Evolutionary conservation across 73 alveolate genomes (phyloP), one percentile per base, ranked within the genome.

Genomic region (Paramecium sonneborni): DNA sequence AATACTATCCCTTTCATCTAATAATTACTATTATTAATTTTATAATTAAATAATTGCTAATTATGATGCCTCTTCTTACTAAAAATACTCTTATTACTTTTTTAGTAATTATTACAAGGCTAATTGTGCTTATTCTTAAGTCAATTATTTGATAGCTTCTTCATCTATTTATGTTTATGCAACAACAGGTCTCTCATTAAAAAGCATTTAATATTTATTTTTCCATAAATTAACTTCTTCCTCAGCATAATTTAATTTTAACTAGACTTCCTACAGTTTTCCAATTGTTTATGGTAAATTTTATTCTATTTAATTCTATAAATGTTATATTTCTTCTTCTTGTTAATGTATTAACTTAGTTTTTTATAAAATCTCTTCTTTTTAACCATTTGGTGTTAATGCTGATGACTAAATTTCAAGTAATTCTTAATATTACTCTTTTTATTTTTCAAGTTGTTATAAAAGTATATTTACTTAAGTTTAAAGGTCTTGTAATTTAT

Each of bases 341-440:
- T 37, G 37, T 7, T 74, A 14, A 37, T 74, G 87, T 4, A 74
- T 39, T 74, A 28, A 74, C 10, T 74, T 9, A 0, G 87, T 74
- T 14, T 39, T 34, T 39, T 74, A 39, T 12, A 74, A 39, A 8
- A 74, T 21, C 20, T 74, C 34, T 37, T 74, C 58, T n/a, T 74
- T 74, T 37, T 11, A 74, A 12, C 58, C 58, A 37, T 34, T 74
- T 15, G 87, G 87, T n/a, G 87, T 37, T 12, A 37, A 37, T 14
- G 37, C 34, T 74, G 7, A 20, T 14, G 87, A 74, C 20, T 34
- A 37, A 9, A 37, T 8, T 11, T 74, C 87, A 0, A 74, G 32
- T 34, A 74, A 74, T 20, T 74, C 87, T 74, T 74, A 74, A 74
- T 74, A 74, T 37, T 74, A 8, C 44, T 74, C 14, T n/a, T 74